Base-by-base conservation (phyloP, 2,329 filamentous ascomycete species). In the Cryphonectria radicalis region DNA sequence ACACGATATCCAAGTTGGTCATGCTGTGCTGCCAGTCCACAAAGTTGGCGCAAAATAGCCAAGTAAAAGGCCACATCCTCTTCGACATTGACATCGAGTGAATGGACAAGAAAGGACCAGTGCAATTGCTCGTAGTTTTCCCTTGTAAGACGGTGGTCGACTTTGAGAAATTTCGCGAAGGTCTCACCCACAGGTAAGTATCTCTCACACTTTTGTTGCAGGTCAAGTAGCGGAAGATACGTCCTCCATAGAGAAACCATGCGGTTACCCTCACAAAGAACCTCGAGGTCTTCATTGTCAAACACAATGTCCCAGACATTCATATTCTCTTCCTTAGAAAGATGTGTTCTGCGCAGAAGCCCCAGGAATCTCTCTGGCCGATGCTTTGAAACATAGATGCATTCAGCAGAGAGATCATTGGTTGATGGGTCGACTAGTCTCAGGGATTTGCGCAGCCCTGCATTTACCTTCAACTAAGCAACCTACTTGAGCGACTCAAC, bases 321-420 rank as follows among this genome's bases (percentile, higher is more conserved):
- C 25, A 6, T 2, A 5, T 3, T 14, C 28, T 32, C 11, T 19
- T 7, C 25, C 55, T 35, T 13, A 4, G 17, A 7, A 35, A 32
- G 13, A 14, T 59, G 8, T 32, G 1, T 32, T 3, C 7, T 28
- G 13, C 55, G 55, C 14, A 59, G 28, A 19, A 59, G 17, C 14
- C 55, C 25, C 5, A 59, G 28, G 13, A 59, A 35, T 19, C 17
- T 14, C 55, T 59, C 55, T 3, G 74, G 75, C 4, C 74, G 65
- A 65, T 60, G 53, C 7, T 37, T 25, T 11, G 6, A 2, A 14
- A 68, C 25, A 6, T 17, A 59, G 13, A 3, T 8, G 14, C 25
- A 59, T 59, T 59, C 55, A 32, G 55, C 11, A 59, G 55, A 59
- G 4, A 59, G 28, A 32, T 1, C 4, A 35, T 10, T 17, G 4